Percentiles rank a stretch among this genome's conserved stretches.
Evolutionary conservation across 805 yeast species (phyloP).

Genomic region (Jamesozyma rosinii): DNA sequence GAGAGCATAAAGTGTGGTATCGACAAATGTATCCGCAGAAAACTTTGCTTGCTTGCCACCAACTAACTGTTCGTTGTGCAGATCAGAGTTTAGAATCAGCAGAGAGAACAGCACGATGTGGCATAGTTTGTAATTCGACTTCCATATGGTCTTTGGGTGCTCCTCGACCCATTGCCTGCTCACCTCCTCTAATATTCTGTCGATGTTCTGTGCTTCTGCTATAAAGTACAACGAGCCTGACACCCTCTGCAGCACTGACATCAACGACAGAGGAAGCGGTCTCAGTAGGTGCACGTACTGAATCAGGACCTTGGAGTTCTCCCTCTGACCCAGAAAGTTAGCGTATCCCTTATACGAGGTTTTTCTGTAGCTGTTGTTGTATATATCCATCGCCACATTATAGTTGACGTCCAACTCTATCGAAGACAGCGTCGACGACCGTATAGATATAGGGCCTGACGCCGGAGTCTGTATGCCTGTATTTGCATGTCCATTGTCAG

Average conservation of each 20-base stretch:
- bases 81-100: conserved; percentile 65
- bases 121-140: conserved; percentile 48
- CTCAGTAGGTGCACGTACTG: conserved; percentile 34
- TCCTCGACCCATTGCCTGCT: conserved; percentile 51
- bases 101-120: conserved; percentile 66
- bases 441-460: not conserved
- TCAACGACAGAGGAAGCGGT: conserved; percentile 42
- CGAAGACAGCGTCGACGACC: not conserved
- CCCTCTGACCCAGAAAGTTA: conserved; percentile 32
- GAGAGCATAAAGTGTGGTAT: conserved; percentile 43
- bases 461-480: not conserved
- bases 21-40: conserved; percentile 37
- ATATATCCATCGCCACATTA: conserved; percentile 29
- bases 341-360: conserved; percentile 37
- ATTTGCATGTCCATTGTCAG: not conserved
- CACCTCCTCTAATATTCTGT: conserved; percentile 59
- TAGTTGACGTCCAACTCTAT: not conserved
- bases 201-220: conserved; percentile 79
- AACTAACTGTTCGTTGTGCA: conserved; percentile 43
- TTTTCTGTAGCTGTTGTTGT: conserved; percentile 24
- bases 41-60: conserved; percentile 32
- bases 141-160: conserved; percentile 35
- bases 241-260: conserved; percentile 47
- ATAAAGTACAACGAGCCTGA: conserved; percentile 62
- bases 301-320: conserved; percentile 24